phyloP scores from a whole-genome alignment of 2,329 filamentous ascomycete species.

The Fusarium domesticum region DNA sequence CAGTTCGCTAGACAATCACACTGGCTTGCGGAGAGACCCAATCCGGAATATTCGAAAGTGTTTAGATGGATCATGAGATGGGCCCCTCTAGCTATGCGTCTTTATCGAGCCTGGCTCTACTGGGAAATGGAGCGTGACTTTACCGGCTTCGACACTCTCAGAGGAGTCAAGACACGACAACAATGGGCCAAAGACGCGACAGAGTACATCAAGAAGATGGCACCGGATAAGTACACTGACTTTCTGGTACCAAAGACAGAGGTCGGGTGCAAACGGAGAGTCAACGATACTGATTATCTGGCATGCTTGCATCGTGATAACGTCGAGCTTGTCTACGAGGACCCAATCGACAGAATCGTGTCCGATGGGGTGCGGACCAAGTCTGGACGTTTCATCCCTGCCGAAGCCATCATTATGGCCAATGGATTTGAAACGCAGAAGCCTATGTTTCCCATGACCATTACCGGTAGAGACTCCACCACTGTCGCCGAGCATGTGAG shows the following conservation, averaged over 20 bases:
- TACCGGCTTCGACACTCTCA: constrained; percentile 17
- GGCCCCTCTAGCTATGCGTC: constrained; percentile 20
- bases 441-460: constrained; percentile 46
- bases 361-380: constrained; percentile 13
- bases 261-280: constrained; percentile 36
- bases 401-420: constrained; percentile 43
- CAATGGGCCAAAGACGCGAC: constrained; percentile 14
- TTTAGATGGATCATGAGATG: constrained; percentile 27
- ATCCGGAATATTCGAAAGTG: constrained; percentile 19
- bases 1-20: constrained; percentile 52
- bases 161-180: constrained; percentile 15
- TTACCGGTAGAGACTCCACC: constrained; percentile 41
- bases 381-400: constrained; percentile 19
- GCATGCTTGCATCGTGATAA: constrained; percentile 29
- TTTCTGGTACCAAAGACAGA: constrained; percentile 33
- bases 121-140: constrained; percentile 24
- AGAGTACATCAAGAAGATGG: constrained; percentile 28
- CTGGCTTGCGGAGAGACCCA: constrained; percentile 36
- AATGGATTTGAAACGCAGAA: constrained; percentile 49
- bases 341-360: constrained; percentile 16
- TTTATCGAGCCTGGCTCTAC: constrained; percentile 22
- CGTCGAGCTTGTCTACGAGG: constrained; percentile 28
- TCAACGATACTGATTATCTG: constrained; percentile 36
- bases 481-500: constrained; percentile 41
- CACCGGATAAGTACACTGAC: constrained; percentile 29